A percentile compares a stretch with the other conserved stretches of the same genome.
These are phyloP conservation scores for Cyclostephanos tholiformis DNA, from an alignment of 108 stramenopile species.

Conservation along the genomic window DNA sequence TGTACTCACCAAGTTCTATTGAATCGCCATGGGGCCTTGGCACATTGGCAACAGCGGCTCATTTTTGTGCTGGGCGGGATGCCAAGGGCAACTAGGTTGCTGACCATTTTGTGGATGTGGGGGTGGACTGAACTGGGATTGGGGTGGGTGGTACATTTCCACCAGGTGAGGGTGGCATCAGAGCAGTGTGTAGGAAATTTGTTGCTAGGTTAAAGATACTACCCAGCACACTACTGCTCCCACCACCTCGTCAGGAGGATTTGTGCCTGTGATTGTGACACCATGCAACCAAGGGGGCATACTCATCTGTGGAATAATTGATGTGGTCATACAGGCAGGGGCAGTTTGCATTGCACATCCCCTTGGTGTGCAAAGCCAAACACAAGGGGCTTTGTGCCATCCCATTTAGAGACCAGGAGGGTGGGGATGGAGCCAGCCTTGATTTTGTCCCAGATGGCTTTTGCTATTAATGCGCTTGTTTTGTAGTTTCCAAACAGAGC, in stretches of 20 bases:
- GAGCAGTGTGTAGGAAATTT: too few species aligned
- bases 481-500: neutral
- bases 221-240: neutral
- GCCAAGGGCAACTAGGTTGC: neutral
- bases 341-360: conserved; percentile 3
- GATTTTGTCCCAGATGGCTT: neutral
- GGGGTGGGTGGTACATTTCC: neutral
- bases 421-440: neutral
- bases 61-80: neutral
- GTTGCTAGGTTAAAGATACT: neutral
- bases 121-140: neutral
- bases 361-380: conserved; percentile 15
- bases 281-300: neutral
- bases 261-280: neutral
- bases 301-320: neutral
- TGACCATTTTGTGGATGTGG: neutral
- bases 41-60: neutral
- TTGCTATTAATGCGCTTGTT: neutral
- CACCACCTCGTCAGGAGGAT: neutral
- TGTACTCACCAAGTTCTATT: too few species aligned
- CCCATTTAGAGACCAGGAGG: neutral
- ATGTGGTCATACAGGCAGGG: neutral
- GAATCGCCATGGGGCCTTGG: neutral
- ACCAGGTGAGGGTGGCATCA: neutral
- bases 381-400: conserved; percentile 4